Evolutionary conservation across 2,329 filamentous ascomycete genomes (phyloP).

Genomic region (Tolypocladium guangdongense): DNA sequence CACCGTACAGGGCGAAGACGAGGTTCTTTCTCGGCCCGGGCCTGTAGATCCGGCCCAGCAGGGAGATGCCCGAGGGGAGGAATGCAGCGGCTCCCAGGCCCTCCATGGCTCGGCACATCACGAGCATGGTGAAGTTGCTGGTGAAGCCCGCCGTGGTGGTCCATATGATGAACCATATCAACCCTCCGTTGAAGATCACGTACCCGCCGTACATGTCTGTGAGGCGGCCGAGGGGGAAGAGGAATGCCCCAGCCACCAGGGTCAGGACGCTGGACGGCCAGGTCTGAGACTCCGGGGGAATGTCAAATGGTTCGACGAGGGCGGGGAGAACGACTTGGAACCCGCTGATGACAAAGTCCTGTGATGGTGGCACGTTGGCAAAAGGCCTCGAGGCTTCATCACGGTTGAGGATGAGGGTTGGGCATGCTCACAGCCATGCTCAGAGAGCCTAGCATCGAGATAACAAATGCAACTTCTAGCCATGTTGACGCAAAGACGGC

Average conservation of each 20-base stretch:
- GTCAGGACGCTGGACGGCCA: conserved; percentile 55
- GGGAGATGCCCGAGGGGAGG: conserved; percentile 55
- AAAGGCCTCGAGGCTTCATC: not conserved
- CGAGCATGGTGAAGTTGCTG: conserved; percentile 51
- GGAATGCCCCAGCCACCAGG: conserved; percentile 38
- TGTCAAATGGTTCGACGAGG: conserved; percentile 48
- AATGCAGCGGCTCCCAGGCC: conserved; percentile 59
- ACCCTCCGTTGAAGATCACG: conserved; percentile 42
- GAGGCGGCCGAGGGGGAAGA: conserved; percentile 50
- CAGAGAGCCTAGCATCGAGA: conserved; percentile 47
- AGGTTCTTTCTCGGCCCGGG: conserved; percentile 60
- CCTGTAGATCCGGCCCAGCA: conserved; percentile 53
- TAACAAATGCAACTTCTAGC: conserved; percentile 47
- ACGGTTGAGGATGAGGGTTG: not conserved
- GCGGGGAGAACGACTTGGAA: conserved; percentile 62
- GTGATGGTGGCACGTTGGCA: not conserved
- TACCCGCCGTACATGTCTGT: conserved; percentile 50
- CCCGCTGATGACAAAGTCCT: conserved; percentile 65
- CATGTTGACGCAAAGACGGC: conserved; percentile 37
- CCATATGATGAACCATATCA: conserved; percentile 53
- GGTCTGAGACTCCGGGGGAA: conserved; percentile 47
- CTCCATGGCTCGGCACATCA: conserved; percentile 57
- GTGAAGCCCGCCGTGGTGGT: conserved; percentile 56
- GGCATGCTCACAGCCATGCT: conserved; percentile 38
- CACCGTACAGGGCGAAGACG: conserved; percentile 46